Percentiles rank a stretch among this genome's conserved stretches.
Evolutionary conservation across 306 rosid genomes (phyloP).

Genomic region (Begonia peltatifolia): DNA sequence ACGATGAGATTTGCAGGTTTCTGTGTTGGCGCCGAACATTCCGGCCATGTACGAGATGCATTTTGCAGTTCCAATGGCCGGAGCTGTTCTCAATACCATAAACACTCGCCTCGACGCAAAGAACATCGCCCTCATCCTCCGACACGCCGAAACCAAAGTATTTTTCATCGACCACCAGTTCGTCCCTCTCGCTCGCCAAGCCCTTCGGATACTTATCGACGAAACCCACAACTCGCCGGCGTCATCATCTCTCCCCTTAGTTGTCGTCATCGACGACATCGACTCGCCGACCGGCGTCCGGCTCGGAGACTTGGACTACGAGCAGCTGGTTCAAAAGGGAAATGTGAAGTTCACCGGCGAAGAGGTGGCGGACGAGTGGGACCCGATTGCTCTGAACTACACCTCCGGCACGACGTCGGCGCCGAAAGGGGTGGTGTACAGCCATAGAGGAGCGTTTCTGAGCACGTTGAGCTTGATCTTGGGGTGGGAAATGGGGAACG

Average conservation of each 20-base stretch:
- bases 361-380: slow-evolving; percentile 47
- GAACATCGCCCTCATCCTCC: slow-evolving; percentile 61
- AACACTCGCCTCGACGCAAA: slow-evolving; percentile 62
- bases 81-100: slow-evolving; percentile 63
- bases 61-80: slow-evolving; percentile 93
- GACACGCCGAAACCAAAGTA: slow-evolving; percentile 60
- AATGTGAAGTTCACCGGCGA: slow-evolving; percentile 19
- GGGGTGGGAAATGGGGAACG: slow-evolving; percentile 74
- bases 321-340: slow-evolving; percentile 35
- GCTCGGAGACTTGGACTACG: slow-evolving; percentile 63
- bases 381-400: slow-evolving; percentile 60
- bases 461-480: slow-evolving; percentile 57
- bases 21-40: slow-evolving; percentile 76
- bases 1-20: slow-evolving; percentile 27
- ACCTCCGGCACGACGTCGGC: slow-evolving; percentile 89
- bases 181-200: slow-evolving; percentile 36
- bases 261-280: slow-evolving; percentile 67
- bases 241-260: slow-evolving; percentile 35
- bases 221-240: neutral
- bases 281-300: slow-evolving; percentile 54
- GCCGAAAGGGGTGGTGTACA: slow-evolving; percentile 82
- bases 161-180: slow-evolving; percentile 67
- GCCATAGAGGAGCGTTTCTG: slow-evolving; percentile 78
- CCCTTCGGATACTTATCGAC: slow-evolving; percentile 27
- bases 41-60: slow-evolving; percentile 99